These are phyloP conservation scores for Isabelozyma pseudorhagii DNA, from an alignment of 805 yeast genomes.

Conservation along the genomic window DNA sequence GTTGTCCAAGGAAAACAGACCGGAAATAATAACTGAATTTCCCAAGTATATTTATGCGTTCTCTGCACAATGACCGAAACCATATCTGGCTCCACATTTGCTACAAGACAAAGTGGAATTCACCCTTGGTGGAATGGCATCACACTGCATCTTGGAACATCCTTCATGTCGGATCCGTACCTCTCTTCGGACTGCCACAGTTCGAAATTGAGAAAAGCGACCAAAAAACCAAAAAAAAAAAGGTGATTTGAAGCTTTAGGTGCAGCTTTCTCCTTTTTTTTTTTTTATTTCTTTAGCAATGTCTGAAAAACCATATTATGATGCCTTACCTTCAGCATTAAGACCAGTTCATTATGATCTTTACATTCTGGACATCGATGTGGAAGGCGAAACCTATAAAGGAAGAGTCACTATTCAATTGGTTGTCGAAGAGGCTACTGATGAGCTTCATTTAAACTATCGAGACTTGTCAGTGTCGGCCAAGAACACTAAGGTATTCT, in stretches of 20 bases:
- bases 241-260: not conserved
- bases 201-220: too few species aligned
- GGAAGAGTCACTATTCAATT: constrained; percentile 51
- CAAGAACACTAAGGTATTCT: constrained; percentile 19
- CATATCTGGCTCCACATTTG: too few species aligned
- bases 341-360: constrained; percentile 74
- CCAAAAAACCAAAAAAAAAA: too few species aligned
- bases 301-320: constrained; percentile 25
- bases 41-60: too few species aligned
- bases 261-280: not conserved
- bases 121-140: too few species aligned
- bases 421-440: constrained; percentile 38
- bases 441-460: constrained; percentile 46
- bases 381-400: constrained; percentile 39
- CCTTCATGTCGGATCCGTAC: too few species aligned
- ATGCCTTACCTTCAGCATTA: constrained; percentile 60
- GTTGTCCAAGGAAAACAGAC: too few species aligned
- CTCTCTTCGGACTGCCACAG: too few species aligned
- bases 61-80: too few species aligned
- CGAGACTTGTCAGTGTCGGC: constrained; percentile 35
- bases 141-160: too few species aligned
- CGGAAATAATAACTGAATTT: too few species aligned
- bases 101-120: too few species aligned
- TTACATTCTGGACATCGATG: constrained; percentile 57
- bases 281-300: not conserved